These are phyloP conservation scores for Copromyces sp. DNA, from an alignment of 495 filamentous ascomycete species.

Conservation along the genomic window DNA sequence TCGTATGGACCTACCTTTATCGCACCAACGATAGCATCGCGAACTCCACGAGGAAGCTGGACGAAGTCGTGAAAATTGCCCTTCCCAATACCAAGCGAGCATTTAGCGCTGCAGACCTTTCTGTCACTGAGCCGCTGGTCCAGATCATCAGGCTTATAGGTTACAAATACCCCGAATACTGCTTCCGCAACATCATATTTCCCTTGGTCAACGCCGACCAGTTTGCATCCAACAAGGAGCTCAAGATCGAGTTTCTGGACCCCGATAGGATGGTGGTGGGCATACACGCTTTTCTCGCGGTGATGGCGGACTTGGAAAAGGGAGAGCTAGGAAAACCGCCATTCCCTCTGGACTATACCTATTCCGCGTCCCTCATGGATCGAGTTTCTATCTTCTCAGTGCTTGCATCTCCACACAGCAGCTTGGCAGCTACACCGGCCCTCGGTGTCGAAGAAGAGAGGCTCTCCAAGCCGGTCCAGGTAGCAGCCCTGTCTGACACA, in stretches of 20 bases:
- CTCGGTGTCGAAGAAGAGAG: conserved; percentile 38
- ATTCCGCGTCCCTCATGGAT: conserved; percentile 34
- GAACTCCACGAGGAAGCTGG: conserved; percentile 63
- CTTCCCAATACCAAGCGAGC: conserved; percentile 67
- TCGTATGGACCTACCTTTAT: conserved; percentile 96
- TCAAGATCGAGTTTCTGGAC: conserved; percentile 86
- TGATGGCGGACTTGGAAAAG: conserved; percentile 90
- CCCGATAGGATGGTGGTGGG: conserved; percentile 95
- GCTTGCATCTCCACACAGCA: conserved; percentile 31
- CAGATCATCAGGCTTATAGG: conserved; percentile 93
- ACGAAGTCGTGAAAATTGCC: conserved; percentile 75
- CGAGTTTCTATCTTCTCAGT: conserved; percentile 41
- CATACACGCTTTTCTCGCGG: conserved; percentile 82
- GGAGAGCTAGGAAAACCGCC: conserved; percentile 68
- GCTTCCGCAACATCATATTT: conserved; percentile 85
- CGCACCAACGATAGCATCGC: conserved; percentile 59
- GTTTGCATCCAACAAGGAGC: conserved; percentile 65
- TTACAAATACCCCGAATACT: conserved; percentile 84
- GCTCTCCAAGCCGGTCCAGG: conserved; percentile 64
- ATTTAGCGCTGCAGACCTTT: conserved; percentile 68
- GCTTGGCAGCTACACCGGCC: conserved; percentile 19
- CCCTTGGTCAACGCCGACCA: conserved; percentile 87
- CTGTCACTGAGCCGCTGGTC: conserved; percentile 77
- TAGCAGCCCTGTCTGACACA: conserved; percentile 59
- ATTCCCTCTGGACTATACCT: conserved; percentile 52